phyloP scores from a whole-genome alignment of 2,329 filamentous ascomycete species.

The Beauveria sp. region DNA sequence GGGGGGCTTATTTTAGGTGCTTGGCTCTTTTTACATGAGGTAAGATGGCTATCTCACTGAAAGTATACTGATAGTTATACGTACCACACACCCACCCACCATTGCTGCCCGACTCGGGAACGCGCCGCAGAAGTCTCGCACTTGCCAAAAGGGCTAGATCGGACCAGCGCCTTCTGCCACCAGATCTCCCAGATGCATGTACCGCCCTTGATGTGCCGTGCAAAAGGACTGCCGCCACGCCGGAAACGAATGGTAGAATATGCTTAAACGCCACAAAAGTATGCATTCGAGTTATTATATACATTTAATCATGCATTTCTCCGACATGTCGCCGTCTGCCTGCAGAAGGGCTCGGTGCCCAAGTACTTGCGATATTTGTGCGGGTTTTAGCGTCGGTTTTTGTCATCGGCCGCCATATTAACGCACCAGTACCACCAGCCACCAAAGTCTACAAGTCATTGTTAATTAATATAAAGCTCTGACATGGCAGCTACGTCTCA shows the following conservation, averaged over 20 bases:
- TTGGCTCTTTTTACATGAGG: too few species aligned
- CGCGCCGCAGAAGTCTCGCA: not conserved
- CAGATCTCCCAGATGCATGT: not conserved
- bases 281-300: too few species aligned
- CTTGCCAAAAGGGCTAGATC: not conserved
- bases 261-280: too few species aligned
- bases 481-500: conserved; percentile 1
- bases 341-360: not conserved
- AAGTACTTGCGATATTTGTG: conserved; percentile 27
- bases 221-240: not conserved
- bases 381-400: conserved; percentile 22
- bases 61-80: too few species aligned
- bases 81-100: too few species aligned
- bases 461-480: conserved; percentile 5
- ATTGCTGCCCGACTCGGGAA: not conserved
- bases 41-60: too few species aligned
- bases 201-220: not conserved
- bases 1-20: too few species aligned
- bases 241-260: too few species aligned
- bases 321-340: not conserved
- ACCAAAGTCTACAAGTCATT: not conserved
- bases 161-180: not conserved
- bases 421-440: not conserved
- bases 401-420: conserved; percentile 2
- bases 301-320: not conserved